phyloP scores from a whole-genome alignment of 2,329 filamentous ascomycete species.

The Rasamsonia emersonii region DNA sequence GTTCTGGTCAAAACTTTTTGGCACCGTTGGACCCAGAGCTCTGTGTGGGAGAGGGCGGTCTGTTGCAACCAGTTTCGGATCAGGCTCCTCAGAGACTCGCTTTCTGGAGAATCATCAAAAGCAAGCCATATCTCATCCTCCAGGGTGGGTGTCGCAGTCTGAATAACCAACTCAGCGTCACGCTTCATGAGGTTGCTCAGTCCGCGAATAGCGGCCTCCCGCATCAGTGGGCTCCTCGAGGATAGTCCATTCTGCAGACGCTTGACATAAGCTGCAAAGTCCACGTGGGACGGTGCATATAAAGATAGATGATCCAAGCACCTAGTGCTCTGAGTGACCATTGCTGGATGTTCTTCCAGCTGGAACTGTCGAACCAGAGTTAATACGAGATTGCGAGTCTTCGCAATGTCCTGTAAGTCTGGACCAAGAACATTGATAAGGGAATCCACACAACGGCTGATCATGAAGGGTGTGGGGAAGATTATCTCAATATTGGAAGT shows the following conservation, averaged over 20 bases:
- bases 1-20: constrained; percentile 87
- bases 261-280: constrained; percentile 75
- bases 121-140: constrained; percentile 90
- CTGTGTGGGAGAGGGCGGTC: constrained; percentile 70
- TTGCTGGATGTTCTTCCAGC: constrained; percentile 59
- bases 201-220: constrained; percentile 75
- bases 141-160: constrained; percentile 65
- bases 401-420: constrained; percentile 84
- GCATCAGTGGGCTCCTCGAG: constrained; percentile 59
- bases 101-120: constrained; percentile 66
- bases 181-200: constrained; percentile 93
- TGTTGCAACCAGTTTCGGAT: constrained; percentile 91
- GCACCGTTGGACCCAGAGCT: constrained; percentile 78
- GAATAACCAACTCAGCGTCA: constrained; percentile 73
- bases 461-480: constrained; percentile 68
- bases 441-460: constrained; percentile 86
- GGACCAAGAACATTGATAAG: constrained; percentile 93
- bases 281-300: constrained; percentile 81
- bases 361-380: constrained; percentile 78
- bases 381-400: constrained; percentile 85
- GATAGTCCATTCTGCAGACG: constrained; percentile 69
- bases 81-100: constrained; percentile 76
- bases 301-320: constrained; percentile 87
- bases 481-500: constrained; percentile 89
- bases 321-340: constrained; percentile 67